Evolutionary conservation across 352 stramenopile species (phyloP), one percentile per base, ranked within the genome.

Genomic region (Phytopythium vexans): DNA sequence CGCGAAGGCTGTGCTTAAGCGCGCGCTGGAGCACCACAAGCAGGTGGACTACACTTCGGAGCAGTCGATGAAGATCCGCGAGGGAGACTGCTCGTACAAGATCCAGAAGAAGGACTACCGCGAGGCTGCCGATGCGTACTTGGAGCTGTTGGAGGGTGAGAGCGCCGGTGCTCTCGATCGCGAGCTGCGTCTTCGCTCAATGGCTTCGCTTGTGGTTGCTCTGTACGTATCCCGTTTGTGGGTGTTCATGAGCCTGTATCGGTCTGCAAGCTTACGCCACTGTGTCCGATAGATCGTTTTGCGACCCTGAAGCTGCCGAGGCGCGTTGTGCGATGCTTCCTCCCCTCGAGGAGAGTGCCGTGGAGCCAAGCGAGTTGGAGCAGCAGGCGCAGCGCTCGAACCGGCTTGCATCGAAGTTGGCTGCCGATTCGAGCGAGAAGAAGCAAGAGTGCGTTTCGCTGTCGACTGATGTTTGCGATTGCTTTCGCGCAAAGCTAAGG

Each of bases 51-150:
- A 74, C 56, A 72, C 67, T 32, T 89, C 78, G 11, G 60, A 74
- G 21, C 54, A 70, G 32, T 77, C 75, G 35, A 79, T 89, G 66
- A 81, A 86, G 64, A 75, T 93, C 57, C 78, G 80, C 42, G 83
- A 94, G 54, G 83, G 81, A 42, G 77, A 89, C 52, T 90, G 81
- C 65, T 72, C 74, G 60, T 81, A 82, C 68, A 88, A 92, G 64
- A 76, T 94, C 49, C 67, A 87, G 51, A 82, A 88, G 64, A 86
- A 88, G 46, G 70, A 92, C 49, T 92, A 88, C 55, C 59, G 75
- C 16, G 68, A 73, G 3, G 83, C 83, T 37, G 75, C 83, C 8
- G 53, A 72, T 27, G 77, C 77, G 37, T 94, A 89, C 52, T 36
- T 83, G 55, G 71, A 85, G 41, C 58, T 94, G 35, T 61, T 94